Percentiles rank a stretch among this genome's conserved stretches.
Conservation (phyloP, 1,284 basidiomycete species). For the Papiliotrema nemorosa region DNA sequence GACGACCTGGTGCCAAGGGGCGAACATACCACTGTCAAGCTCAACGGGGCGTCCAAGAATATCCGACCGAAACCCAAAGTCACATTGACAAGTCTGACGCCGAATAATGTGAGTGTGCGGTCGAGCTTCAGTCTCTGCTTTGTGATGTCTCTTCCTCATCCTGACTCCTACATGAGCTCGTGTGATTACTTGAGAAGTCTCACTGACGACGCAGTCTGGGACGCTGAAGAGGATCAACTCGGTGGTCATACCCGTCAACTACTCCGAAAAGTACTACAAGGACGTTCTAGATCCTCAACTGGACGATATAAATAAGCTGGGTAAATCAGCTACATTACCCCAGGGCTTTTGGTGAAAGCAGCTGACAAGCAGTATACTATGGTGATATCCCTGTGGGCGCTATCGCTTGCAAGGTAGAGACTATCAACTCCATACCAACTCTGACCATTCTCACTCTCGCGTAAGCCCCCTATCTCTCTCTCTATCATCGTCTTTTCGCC, state of each 20-base stretch:
- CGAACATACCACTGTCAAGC: slow-evolving; percentile 32
- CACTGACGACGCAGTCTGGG: slow-evolving; percentile 32
- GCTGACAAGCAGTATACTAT: slow-evolving; percentile 39
- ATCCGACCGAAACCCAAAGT: slow-evolving; percentile 44
- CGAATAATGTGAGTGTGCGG: slow-evolving; percentile 42
- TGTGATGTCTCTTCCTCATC: too few relatives aligned
- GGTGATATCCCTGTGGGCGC: slow-evolving; percentile 49
- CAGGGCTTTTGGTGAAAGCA: neutral
- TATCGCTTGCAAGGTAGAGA: slow-evolving; percentile 37
- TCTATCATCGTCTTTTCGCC: too few relatives aligned
- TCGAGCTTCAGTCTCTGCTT: neutral
- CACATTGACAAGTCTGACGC: slow-evolving; percentile 47
- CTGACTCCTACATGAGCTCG: too few relatives aligned
- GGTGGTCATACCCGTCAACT: slow-evolving; percentile 45
- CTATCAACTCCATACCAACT: slow-evolving; percentile 30
- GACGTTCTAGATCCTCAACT: slow-evolving; percentile 40
- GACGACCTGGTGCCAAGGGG: slow-evolving; percentile 27
- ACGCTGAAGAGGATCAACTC: slow-evolving; percentile 46
- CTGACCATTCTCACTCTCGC: slow-evolving; percentile 45
- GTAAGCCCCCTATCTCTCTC: slow-evolving; percentile 25
- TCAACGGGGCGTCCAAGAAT: slow-evolving; percentile 22
- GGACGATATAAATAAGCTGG: slow-evolving; percentile 49
- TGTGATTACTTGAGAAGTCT: too few relatives aligned
- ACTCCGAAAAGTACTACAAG: slow-evolving; percentile 49
- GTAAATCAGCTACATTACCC: slow-evolving; percentile 18